Evolutionary conservation across 345 rosid species (phyloP).

Genomic region (Erysimum cheiranthoides): DNA sequence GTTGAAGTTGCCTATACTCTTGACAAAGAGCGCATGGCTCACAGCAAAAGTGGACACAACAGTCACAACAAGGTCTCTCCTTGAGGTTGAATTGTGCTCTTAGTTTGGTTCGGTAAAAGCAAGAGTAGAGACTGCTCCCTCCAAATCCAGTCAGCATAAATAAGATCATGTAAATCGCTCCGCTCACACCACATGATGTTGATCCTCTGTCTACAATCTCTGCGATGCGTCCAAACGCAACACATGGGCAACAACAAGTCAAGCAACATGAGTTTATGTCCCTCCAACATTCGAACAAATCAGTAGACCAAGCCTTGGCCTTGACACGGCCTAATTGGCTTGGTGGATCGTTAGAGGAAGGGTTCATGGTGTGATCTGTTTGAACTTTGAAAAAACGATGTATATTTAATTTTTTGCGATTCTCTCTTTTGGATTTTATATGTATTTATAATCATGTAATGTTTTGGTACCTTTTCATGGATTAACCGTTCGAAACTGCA

Average conservation of each 20-base stretch:
- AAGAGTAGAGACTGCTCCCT: slow-evolving; percentile 47
- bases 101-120: slow-evolving; percentile 47
- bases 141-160: slow-evolving; percentile 34
- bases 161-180: slow-evolving; percentile 43
- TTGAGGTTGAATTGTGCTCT: slow-evolving; percentile 44
- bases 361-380: slow-evolving; percentile 10
- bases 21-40: slow-evolving; percentile 51
- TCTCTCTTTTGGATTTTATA: not conserved
- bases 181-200: slow-evolving; percentile 48
- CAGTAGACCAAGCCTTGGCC: slow-evolving; percentile 54
- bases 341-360: slow-evolving; percentile 15
- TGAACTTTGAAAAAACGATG: not conserved
- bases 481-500: slow-evolving; percentile 21
- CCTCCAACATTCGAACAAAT: slow-evolving; percentile 54
- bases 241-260: slow-evolving; percentile 64
- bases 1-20: slow-evolving; percentile 50
- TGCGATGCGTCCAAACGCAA: slow-evolving; percentile 66
- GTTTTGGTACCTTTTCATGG: slow-evolving; percentile 13
- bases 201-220: slow-evolving; percentile 63
- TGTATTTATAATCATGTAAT: not conserved
- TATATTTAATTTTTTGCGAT: not conserved
- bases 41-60: slow-evolving; percentile 47
- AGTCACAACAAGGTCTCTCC: slow-evolving; percentile 48
- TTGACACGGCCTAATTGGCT: slow-evolving; percentile 5
- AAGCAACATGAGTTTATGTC: slow-evolving; percentile 51